Conservation (phyloP, 1,284 basidiomycete species). For the Violaceomyces palustris region DNA sequence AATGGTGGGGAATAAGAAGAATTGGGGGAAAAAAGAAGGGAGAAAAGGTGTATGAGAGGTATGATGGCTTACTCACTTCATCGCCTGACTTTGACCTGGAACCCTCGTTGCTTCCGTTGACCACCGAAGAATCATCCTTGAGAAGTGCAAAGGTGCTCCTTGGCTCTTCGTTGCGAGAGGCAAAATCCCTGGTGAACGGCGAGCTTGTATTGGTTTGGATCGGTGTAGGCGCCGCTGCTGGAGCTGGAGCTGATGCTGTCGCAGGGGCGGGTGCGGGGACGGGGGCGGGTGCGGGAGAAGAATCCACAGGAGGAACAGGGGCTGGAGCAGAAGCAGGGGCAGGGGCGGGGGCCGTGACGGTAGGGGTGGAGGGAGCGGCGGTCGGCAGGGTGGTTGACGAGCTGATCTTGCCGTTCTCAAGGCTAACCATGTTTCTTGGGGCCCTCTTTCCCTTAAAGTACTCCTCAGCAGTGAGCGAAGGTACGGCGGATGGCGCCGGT, state of each 20-base stretch:
- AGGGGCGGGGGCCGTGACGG: constrained; percentile 3
- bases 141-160: too few species aligned
- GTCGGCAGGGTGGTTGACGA: neutral
- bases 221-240: constrained; percentile 4
- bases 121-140: too few species aligned
- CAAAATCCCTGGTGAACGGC: too few species aligned
- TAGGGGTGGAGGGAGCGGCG: neutral
- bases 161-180: too few species aligned
- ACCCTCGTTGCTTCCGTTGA: too few species aligned
- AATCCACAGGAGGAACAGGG: constrained; percentile 2
- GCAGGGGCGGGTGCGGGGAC: constrained; percentile 10
- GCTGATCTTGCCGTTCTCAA: constrained; percentile 52
- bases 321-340: constrained; percentile 4
- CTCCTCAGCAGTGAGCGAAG: constrained; percentile 73
- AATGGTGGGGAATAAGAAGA: too few species aligned
- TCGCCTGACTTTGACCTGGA: too few species aligned
- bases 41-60: too few species aligned
- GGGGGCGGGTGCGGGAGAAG: constrained; percentile 8
- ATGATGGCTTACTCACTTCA: too few species aligned
- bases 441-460: constrained; percentile 67
- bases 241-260: constrained; percentile 4
- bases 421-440: constrained; percentile 61
- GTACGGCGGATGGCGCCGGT: constrained; percentile 73
- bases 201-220: too few species aligned
- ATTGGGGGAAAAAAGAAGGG: too few species aligned